phyloP scores from a whole-genome alignment of 2,329 filamentous ascomycete genomes.

The Aspergillus sp. region DNA sequence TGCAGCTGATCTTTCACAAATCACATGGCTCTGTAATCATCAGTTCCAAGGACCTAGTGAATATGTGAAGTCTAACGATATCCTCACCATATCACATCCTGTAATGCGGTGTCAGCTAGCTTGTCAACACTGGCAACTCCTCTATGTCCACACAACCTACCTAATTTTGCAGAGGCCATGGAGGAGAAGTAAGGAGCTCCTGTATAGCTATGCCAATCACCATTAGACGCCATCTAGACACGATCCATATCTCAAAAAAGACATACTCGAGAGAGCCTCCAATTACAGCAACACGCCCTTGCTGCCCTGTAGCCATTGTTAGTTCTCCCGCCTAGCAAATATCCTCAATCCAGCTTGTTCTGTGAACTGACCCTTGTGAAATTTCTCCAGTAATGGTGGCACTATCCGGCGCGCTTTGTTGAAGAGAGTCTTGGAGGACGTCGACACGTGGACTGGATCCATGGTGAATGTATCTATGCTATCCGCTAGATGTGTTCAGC shows the following conservation, averaged over 20 bases:
- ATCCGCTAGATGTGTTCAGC: background rate
- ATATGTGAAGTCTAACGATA: background rate
- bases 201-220: conserved; percentile 55
- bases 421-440: conserved; percentile 65
- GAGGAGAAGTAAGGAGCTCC: conserved; percentile 97
- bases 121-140: background rate
- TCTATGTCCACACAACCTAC: conserved; percentile 31
- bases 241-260: background rate
- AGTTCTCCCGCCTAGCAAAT: background rate
- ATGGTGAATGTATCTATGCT: conserved; percentile 11
- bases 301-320: conserved; percentile 56
- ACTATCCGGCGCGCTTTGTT: conserved; percentile 79
- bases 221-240: conserved; percentile 4
- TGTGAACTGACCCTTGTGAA: conserved; percentile 71
- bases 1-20: conserved; percentile 82
- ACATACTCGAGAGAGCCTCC: conserved; percentile 75
- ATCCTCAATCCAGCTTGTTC: background rate
- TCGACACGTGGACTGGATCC: conserved; percentile 46
- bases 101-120: conserved; percentile 7
- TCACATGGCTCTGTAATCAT: conserved; percentile 60
- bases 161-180: conserved; percentile 86
- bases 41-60: background rate
- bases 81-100: conserved; percentile 68
- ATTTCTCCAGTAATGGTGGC: conserved; percentile 87
- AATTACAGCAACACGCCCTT: conserved; percentile 86